These are phyloP conservation scores for Aspergillus clavatus DNA, from an alignment of 2,329 filamentous ascomycete genomes.

Conservation along the genomic window DNA sequence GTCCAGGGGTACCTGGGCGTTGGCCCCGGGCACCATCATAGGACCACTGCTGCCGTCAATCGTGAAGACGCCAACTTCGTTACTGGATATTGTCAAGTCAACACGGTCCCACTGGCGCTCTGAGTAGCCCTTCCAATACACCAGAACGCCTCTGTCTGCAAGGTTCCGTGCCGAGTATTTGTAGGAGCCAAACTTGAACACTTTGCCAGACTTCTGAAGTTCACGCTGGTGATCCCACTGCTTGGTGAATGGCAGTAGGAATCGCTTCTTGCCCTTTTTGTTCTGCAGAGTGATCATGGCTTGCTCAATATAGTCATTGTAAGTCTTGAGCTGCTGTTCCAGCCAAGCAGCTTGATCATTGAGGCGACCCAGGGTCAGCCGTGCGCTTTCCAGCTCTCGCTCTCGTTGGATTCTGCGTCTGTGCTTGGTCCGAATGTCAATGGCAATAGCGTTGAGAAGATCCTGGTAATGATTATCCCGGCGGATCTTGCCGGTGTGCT, in stretches of 20 bases:
- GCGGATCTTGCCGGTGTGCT: slow-evolving; percentile 80
- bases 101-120: slow-evolving; percentile 85
- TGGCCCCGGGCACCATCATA: slow-evolving; percentile 94
- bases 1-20: slow-evolving; percentile 81
- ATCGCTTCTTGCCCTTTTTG: slow-evolving; percentile 92
- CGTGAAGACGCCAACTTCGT: slow-evolving; percentile 89
- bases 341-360: slow-evolving; percentile 74
- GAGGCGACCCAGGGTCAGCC: slow-evolving; percentile 44
- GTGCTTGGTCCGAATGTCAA: slow-evolving; percentile 97
- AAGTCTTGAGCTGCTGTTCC: slow-evolving; percentile 91
- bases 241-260: slow-evolving; percentile 93
- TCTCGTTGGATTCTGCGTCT: slow-evolving; percentile 85
- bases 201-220: slow-evolving; percentile 82
- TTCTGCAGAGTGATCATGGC: slow-evolving; percentile 96
- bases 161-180: slow-evolving; percentile 91
- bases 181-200: slow-evolving; percentile 96
- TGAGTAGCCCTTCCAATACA: slow-evolving; percentile 79
- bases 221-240: slow-evolving; percentile 99
- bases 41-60: slow-evolving; percentile 86
- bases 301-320: slow-evolving; percentile 99
- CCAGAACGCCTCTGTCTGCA: slow-evolving; percentile 87
- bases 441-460: slow-evolving; percentile 91
- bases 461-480: slow-evolving; percentile 91
- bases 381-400: slow-evolving; percentile 69
- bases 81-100: slow-evolving; percentile 89